These are phyloP conservation scores for Bruguiera gymnorhiza DNA, from an alignment of 345 rosid genomes.

Conservation along the genomic window DNA sequence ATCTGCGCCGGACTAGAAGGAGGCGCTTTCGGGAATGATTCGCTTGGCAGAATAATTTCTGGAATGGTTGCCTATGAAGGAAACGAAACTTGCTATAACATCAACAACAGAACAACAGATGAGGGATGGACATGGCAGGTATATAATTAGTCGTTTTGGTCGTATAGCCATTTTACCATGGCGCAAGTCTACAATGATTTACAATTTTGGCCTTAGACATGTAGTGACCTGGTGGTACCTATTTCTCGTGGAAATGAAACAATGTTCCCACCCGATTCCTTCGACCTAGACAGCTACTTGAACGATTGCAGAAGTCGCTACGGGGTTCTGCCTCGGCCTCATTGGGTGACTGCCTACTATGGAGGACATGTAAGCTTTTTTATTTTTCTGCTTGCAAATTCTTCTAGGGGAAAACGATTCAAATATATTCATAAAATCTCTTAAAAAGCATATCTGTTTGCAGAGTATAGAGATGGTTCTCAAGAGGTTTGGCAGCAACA, in stretches of 20 bases:
- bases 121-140: constrained; percentile 56
- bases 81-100: constrained; percentile 19
- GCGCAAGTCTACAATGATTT: not conserved
- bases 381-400: not conserved
- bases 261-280: constrained; percentile 37
- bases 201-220: constrained; percentile 17
- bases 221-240: constrained; percentile 57
- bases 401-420: not conserved
- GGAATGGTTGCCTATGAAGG: constrained; percentile 27
- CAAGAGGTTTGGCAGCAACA: constrained; percentile 39
- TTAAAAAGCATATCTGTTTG: not conserved
- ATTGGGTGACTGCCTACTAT: constrained; percentile 51
- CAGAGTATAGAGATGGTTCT: constrained; percentile 41
- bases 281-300: constrained; percentile 9
- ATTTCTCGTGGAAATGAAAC: constrained; percentile 31
- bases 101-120: not conserved
- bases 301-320: constrained; percentile 2
- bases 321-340: constrained; percentile 47
- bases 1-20: constrained; percentile 40
- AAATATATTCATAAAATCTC: no score
- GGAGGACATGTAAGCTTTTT: constrained; percentile 42
- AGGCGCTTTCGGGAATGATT: not conserved
- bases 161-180: no score
- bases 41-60: constrained; percentile 24
- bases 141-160: not conserved